phyloP scores from a whole-genome alignment of 345 rosid species.

The Reutealis trisperma region DNA sequence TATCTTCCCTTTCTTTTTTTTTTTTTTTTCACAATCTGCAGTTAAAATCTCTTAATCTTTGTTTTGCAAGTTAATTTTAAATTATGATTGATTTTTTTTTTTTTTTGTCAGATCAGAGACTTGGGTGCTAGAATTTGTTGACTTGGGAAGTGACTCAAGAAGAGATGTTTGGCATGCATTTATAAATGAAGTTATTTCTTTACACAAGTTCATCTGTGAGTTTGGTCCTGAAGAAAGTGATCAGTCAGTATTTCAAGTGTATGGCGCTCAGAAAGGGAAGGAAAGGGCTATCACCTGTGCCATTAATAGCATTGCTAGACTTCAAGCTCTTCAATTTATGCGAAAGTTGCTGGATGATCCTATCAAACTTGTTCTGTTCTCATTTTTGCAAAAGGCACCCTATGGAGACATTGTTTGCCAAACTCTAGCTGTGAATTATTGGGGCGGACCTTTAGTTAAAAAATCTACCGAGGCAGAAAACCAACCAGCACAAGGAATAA shows the following conservation, averaged over 20 bases:
- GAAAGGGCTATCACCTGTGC: conserved; percentile 71
- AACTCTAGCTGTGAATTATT: conserved; percentile 77
- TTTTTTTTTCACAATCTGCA: background rate
- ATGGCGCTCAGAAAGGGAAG: conserved; percentile 81
- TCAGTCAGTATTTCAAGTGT: conserved; percentile 56
- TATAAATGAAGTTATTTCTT: conserved; percentile 71
- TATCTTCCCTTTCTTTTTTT: background rate
- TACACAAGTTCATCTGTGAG: conserved; percentile 72
- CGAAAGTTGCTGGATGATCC: conserved; percentile 87
- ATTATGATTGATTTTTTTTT: conserved; percentile 6
- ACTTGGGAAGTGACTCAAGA: conserved; percentile 92
- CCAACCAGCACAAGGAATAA: conserved; percentile 34
- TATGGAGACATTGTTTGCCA: conserved; percentile 75
- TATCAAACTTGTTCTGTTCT: conserved; percentile 75
- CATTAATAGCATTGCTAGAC: conserved; percentile 72
- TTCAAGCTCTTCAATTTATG: conserved; percentile 86
- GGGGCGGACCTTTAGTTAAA: conserved; percentile 83
- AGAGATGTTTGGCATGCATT: conserved; percentile 95
- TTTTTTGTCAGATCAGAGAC: conserved; percentile 52
- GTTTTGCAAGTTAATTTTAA: background rate
- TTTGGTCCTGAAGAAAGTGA: conserved; percentile 75
- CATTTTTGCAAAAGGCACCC: conserved; percentile 77
- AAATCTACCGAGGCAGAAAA: conserved; percentile 45
- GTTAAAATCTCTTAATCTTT: background rate
- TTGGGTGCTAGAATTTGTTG: conserved; percentile 95